phyloP scores from a whole-genome alignment of 2,329 filamentous ascomycete genomes.

The Pyrenophora teres region DNA sequence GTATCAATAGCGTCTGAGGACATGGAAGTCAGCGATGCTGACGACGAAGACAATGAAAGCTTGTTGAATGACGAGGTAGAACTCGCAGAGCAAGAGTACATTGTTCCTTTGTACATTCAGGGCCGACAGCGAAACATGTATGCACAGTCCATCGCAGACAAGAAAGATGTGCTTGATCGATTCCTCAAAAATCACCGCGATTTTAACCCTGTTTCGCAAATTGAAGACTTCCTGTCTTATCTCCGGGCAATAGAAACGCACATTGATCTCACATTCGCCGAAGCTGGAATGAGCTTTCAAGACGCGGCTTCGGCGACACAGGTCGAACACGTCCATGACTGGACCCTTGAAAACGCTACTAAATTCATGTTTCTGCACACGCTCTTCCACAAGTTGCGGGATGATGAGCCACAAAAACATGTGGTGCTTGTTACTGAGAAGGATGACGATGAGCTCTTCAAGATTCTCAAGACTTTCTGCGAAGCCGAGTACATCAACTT shows the following conservation, averaged over 20 bases:
- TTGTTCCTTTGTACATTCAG: slow-evolving; percentile 41
- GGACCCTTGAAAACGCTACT: slow-evolving; percentile 36
- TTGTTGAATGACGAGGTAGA: slow-evolving; percentile 37
- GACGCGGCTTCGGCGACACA: slow-evolving; percentile 22
- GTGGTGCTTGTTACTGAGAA: slow-evolving; percentile 36
- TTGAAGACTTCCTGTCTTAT: slow-evolving; percentile 26
- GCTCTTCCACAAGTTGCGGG: slow-evolving; percentile 28
- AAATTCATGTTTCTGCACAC: slow-evolving; percentile 41
- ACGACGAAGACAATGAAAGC: slow-evolving; percentile 28
- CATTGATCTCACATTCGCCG: slow-evolving; percentile 37
- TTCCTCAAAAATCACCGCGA: slow-evolving; percentile 20
- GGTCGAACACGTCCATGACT: slow-evolving; percentile 27
- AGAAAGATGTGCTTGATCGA: slow-evolving; percentile 23
- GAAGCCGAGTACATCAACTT: slow-evolving; percentile 31
- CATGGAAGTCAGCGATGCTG: slow-evolving; percentile 26
- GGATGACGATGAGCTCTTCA: slow-evolving; percentile 27
- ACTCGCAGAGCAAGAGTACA: slow-evolving; percentile 35
- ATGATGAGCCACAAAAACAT: slow-evolving; percentile 26
- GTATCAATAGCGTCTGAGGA: slow-evolving; percentile 13
- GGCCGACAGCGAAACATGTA: slow-evolving; percentile 39
- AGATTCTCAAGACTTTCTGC: slow-evolving; percentile 35
- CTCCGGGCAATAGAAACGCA: slow-evolving; percentile 39
- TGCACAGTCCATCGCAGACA: slow-evolving; percentile 20
- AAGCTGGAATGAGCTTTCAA: slow-evolving; percentile 16
- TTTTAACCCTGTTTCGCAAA: slow-evolving; percentile 18